A percentile compares a stretch with the other conserved stretches of the same genome.
Conservation (phyloP, 306 rosid species). For the Delonix regia region DNA sequence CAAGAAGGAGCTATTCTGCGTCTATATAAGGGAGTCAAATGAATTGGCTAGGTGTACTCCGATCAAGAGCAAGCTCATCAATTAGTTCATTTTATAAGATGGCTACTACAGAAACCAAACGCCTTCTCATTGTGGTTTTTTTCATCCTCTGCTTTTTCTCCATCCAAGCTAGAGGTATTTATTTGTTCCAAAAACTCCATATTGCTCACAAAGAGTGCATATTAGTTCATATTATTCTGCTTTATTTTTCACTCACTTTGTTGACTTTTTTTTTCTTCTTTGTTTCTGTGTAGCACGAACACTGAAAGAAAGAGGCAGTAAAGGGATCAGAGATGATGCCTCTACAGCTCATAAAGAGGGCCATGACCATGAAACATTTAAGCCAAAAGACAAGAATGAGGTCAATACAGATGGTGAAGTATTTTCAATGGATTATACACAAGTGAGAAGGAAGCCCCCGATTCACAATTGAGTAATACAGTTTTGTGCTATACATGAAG, state of each 20-base stretch:
- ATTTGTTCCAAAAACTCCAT: no score
- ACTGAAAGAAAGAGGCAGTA: conserved; percentile 49
- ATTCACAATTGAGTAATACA: conserved; percentile 64
- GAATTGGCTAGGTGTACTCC: conserved; percentile 11
- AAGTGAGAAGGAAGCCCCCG: conserved; percentile 87
- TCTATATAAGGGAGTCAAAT: conserved; percentile 45
- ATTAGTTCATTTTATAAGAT: conserved; percentile 13
- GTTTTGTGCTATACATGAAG: conserved; percentile 15
- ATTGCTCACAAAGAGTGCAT: no score
- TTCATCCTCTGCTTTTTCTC: conserved; percentile 62
- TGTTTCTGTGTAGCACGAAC: conserved; percentile 57
- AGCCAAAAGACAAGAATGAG: conserved; percentile 44
- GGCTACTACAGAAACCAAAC: conserved; percentile 53
- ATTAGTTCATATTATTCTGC: not conserved
- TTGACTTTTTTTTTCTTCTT: not conserved
- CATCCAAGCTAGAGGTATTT: conserved; percentile 58
- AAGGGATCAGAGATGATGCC: not conserved
- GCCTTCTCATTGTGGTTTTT: conserved; percentile 56
- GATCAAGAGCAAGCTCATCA: not conserved
- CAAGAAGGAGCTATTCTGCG: conserved; percentile 17
- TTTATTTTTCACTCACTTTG: not conserved
- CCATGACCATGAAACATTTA: conserved; percentile 36
- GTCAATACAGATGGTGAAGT: conserved; percentile 47
- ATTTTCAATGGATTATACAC: conserved; percentile 77
- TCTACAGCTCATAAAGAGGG: conserved; percentile 30